phyloP scores from a whole-genome alignment of 768 basidiomycete species.

The Pulveroboletus sp. region DNA sequence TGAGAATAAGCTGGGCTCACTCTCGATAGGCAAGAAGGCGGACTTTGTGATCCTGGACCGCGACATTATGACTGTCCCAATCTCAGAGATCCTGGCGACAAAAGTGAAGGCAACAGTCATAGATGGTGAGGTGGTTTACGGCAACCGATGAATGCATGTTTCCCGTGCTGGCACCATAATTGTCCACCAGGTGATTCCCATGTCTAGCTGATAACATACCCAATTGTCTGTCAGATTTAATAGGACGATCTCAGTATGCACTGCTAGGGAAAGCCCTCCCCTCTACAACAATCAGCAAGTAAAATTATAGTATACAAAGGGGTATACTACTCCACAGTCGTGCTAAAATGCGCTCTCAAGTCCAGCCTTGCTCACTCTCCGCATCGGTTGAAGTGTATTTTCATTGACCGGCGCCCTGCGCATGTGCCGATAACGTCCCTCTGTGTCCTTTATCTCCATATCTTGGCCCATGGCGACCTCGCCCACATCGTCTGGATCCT shows the following conservation, averaged over 20 bases:
- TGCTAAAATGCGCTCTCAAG: slow-evolving; percentile 59
- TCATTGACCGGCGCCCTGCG: slow-evolving; percentile 85
- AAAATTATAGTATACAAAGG: slow-evolving; percentile 7
- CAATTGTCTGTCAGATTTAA: neutral
- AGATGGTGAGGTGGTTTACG: slow-evolving; percentile 67
- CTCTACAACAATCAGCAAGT: neutral
- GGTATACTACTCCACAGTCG: slow-evolving; percentile 13
- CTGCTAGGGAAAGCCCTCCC: neutral
- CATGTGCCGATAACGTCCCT: slow-evolving; percentile 83
- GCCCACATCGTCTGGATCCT: slow-evolving; percentile 25
- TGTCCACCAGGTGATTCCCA: neutral
- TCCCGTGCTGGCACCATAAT: neutral
- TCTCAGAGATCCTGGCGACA: slow-evolving; percentile 56
- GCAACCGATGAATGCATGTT: slow-evolving; percentile 31
- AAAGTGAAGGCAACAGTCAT: slow-evolving; percentile 70
- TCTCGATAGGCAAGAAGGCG: slow-evolving; percentile 74
- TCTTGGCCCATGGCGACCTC: slow-evolving; percentile 62
- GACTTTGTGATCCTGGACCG: slow-evolving; percentile 83
- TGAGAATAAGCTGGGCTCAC: slow-evolving; percentile 65
- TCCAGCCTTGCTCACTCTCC: slow-evolving; percentile 91
- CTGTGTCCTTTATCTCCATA: slow-evolving; percentile 82
- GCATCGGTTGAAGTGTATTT: slow-evolving; percentile 81
- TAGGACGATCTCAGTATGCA: neutral
- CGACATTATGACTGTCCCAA: slow-evolving; percentile 68
- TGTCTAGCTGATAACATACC: neutral